phyloP scores from a whole-genome alignment of 805 yeast species.

The Yamadazyma sp. region DNA sequence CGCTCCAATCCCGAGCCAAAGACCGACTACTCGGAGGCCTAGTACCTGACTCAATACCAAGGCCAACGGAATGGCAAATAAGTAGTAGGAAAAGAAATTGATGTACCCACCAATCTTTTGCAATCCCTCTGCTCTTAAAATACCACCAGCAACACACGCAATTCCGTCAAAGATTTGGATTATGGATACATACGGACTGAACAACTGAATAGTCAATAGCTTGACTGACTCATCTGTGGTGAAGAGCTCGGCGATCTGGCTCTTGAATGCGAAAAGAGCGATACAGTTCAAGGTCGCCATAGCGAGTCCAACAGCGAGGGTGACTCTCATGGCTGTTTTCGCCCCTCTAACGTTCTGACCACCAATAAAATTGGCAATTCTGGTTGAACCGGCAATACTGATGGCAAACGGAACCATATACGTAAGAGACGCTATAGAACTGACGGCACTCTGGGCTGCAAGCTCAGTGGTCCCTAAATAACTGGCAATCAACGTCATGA shows the following conservation, averaged over 20 bases:
- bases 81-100: constrained; percentile 70
- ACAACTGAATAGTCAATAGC: constrained; percentile 48
- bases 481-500: constrained; percentile 46
- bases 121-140: constrained; percentile 72
- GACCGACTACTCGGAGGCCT: constrained; percentile 53
- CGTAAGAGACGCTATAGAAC: constrained; percentile 45
- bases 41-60: constrained; percentile 49
- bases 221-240: constrained; percentile 62
- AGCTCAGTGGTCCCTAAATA: constrained; percentile 49
- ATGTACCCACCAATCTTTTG: constrained; percentile 72
- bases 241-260: constrained; percentile 56
- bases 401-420: constrained; percentile 49
- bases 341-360: constrained; percentile 42
- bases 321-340: constrained; percentile 32
- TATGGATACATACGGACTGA: constrained; percentile 61
- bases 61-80: constrained; percentile 68
- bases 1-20: constrained; percentile 73
- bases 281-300: constrained; percentile 42
- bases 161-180: constrained; percentile 70
- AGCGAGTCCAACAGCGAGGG: constrained; percentile 29
- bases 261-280: constrained; percentile 45
- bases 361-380: constrained; percentile 47
- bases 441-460: constrained; percentile 53
- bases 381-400: constrained; percentile 43
- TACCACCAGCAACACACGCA: constrained; percentile 70